Evolutionary conservation across 805 yeast genomes (phyloP).

Genomic region (Wickerhamomyces tratensis): DNA sequence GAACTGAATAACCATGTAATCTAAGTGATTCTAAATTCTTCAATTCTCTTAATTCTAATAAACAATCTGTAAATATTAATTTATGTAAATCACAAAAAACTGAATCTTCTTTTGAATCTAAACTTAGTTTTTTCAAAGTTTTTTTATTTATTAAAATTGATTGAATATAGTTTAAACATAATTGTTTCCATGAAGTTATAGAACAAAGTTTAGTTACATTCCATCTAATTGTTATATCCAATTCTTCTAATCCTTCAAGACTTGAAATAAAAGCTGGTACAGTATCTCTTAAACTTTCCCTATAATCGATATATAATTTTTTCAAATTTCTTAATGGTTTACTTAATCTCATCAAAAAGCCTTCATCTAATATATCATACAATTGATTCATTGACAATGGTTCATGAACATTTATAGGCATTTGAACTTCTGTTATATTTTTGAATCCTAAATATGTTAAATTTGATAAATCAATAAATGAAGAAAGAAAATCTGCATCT

Average conservation of each 20-base stretch:
- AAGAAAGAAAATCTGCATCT: slow-evolving; percentile 7
- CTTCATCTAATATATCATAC: slow-evolving; percentile 7
- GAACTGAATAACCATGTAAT: slow-evolving; percentile 26
- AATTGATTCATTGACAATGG: slow-evolving; percentile 8
- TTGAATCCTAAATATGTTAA: slow-evolving; percentile 22
- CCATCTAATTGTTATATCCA: slow-evolving; percentile 32
- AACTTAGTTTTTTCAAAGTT: slow-evolving; percentile 24
- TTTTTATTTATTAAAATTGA: slow-evolving; percentile 11
- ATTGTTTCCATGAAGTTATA: slow-evolving; percentile 11
- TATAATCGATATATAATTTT: slow-evolving; percentile 27
- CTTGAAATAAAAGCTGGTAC: slow-evolving; percentile 25
- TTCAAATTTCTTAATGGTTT: slow-evolving; percentile 18
- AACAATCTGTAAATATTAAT: slow-evolving; percentile 16
- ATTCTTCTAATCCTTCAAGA: slow-evolving; percentile 19
- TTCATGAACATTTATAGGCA: slow-evolving; percentile 6
- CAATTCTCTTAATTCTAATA: slow-evolving; percentile 13
- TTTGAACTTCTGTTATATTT: slow-evolving; percentile 27
- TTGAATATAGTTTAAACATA: slow-evolving; percentile 10
- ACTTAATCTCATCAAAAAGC: slow-evolving; percentile 20
- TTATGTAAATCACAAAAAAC: slow-evolving; percentile 21
- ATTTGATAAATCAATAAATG: slow-evolving; percentile 3
- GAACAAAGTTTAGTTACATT: slow-evolving; percentile 24
- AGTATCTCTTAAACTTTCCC: slow-evolving; percentile 31
- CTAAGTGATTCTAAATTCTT: slow-evolving; percentile 27
- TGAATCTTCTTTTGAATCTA: slow-evolving; percentile 32